Conservation (phyloP, 1,139 yeast species). For the Tardiomyces blankii region DNA sequence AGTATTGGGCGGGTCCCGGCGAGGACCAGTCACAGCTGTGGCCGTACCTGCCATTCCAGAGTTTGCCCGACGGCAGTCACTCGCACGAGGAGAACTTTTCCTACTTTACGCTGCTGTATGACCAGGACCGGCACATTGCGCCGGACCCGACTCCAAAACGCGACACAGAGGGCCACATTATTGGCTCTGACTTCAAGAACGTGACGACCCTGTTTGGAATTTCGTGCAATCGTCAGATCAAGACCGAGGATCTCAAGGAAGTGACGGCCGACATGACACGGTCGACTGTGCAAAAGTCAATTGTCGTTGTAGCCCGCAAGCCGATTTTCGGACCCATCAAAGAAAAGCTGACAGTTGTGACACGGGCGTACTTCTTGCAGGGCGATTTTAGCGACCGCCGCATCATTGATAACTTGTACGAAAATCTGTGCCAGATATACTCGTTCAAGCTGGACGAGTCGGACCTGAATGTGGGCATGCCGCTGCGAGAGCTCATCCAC, state of each 20-base stretch:
- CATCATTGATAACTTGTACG: constrained; percentile 59
- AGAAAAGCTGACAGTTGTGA: constrained; percentile 82
- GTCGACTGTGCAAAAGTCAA: constrained; percentile 83
- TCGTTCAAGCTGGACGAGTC: constrained; percentile 33
- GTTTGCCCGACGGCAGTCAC: constrained; percentile 94
- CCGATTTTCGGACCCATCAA: constrained; percentile 80
- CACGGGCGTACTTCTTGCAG: constrained; percentile 78
- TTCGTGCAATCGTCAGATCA: constrained; percentile 81
- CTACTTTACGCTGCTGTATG: constrained; percentile 77
- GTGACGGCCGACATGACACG: constrained; percentile 64
- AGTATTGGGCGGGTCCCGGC: constrained; percentile 75
- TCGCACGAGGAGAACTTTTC: constrained; percentile 86
- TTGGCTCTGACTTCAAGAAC: constrained; percentile 30
- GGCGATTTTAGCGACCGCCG: constrained; percentile 60
- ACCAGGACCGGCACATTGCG: constrained; percentile 40
- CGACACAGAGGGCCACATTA: constrained; percentile 22
- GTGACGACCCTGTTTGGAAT: constrained; percentile 81
- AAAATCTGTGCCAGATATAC: constrained; percentile 47
- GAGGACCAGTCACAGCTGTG: constrained; percentile 44
- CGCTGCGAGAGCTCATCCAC: constrained; percentile 53
- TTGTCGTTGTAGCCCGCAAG: constrained; percentile 76
- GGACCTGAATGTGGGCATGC: constrained; percentile 65
- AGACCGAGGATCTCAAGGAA: constrained; percentile 47
- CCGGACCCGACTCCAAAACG: constrained; percentile 33
- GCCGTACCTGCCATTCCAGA: constrained; percentile 90